Percentiles rank a stretch among this genome's conserved stretches.
Conservation (phyloP, 495 filamentous ascomycete genomes). For the Penicillium riverlandense region DNA sequence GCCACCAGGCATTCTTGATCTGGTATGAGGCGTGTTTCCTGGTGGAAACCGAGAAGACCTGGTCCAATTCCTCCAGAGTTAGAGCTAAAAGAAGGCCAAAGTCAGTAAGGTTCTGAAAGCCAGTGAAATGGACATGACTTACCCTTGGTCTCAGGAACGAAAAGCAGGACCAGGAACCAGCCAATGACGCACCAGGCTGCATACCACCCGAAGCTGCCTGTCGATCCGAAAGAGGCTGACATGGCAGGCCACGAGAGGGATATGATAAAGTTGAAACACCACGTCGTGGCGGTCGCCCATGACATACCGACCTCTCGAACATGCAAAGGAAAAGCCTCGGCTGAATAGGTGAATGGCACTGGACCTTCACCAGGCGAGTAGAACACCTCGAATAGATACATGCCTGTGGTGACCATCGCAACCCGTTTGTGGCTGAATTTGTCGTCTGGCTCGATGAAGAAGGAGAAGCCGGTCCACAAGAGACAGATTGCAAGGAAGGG, state of each 20-base stretch:
- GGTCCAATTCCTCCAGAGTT: constrained; percentile 45
- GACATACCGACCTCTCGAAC: constrained; percentile 67
- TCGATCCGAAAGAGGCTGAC: constrained; percentile 39
- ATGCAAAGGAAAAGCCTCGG: constrained; percentile 51
- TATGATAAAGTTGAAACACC: constrained; percentile 48
- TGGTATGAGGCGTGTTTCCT: constrained; percentile 42
- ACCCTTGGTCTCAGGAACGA: constrained; percentile 53
- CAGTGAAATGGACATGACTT: constrained; percentile 10
- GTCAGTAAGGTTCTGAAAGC: background rate
- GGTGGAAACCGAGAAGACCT: constrained; percentile 47
- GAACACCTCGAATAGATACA: constrained; percentile 45
- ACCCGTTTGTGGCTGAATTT: constrained; percentile 25
- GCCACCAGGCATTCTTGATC: constrained; percentile 39
- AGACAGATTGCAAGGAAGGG: constrained; percentile 54
- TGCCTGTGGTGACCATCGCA: constrained; percentile 42
- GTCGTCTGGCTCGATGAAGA: constrained; percentile 38
- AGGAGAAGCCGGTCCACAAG: constrained; percentile 51
- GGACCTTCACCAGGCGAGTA: constrained; percentile 53
- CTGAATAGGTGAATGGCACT: constrained; percentile 51
- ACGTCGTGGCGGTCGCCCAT: constrained; percentile 46
- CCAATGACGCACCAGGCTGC: constrained; percentile 52
- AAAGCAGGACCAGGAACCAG: constrained; percentile 47
- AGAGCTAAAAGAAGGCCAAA: constrained; percentile 20
- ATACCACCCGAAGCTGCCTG: constrained; percentile 58
- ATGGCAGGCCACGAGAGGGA: constrained; percentile 52